Evolutionary conservation across 768 basidiomycete species (phyloP), one percentile per base, ranked within the genome.

Genomic region (Naganishia onofrii): DNA sequence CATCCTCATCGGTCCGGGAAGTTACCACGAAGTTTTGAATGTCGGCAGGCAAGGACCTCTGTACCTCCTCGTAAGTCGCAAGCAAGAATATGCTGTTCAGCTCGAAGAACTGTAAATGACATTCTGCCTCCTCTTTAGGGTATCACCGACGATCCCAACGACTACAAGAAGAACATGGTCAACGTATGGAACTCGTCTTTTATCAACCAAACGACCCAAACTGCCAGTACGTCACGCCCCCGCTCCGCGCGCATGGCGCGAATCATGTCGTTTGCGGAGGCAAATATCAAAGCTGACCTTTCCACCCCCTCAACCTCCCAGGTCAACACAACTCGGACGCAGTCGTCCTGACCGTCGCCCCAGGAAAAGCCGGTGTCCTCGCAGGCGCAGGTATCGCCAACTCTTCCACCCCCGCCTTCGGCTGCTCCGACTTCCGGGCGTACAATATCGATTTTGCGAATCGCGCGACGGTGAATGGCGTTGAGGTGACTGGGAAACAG

Each of bases 371-470:
- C 63, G 87, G 84, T 0, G 85, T 86, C 34, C 78, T 87, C 55
- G 88, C 87, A 53, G 87, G 87, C 1, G 84, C 86, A 1, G 87
- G 87, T 1, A 83, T 87, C 1, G 85, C 84, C 12, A 87, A 87
- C 1, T 87, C 87, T 0, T 86, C 84, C n/a, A 83, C 86, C 70
- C 82, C 83, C 4, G 75, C 80, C 15, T 87, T 86, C 67, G 88
- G 88, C 0, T 86, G 81, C 70, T 70, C 76, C 26, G 84, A 89
- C 73, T 89, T 89, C 80, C 87, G 82, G 72, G 86, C 84, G 19
- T 88, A 89, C 71, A 88, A 88, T 72, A 85, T 89, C 69, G 84
- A 88, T 75, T 87, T 88, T 69, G 83, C 87, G 65, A 89, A 89
- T 72, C 82, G 85, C 71, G 88, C 87, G 4, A 46, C 31, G 10